Conservation (phyloP, 2,329 filamentous ascomycete species). For the Paecilomyces variotii region DNA sequence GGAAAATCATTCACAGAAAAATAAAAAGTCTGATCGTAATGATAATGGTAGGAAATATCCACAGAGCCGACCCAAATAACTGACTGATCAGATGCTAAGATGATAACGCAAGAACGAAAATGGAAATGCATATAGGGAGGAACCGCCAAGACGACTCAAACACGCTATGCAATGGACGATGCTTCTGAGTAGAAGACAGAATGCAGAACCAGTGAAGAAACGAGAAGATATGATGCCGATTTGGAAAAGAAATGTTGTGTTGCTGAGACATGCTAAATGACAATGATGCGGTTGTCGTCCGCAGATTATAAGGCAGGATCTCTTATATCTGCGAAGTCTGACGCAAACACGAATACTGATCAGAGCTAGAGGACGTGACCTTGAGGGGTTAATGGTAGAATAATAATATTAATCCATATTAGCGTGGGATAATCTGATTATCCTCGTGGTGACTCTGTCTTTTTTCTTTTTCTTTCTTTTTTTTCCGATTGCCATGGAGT, state of each 20-base stretch:
- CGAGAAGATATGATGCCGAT: not conserved
- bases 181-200: not conserved
- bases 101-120: conserved; percentile 2
- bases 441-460: not conserved
- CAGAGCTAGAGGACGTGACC: not conserved
- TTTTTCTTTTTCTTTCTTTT: not conserved
- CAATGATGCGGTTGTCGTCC: not conserved
- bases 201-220: not conserved
- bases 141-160: not conserved
- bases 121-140: conserved; percentile 9
- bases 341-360: not conserved
- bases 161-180: not conserved
- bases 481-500: not conserved
- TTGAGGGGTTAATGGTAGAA: not conserved
- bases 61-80: not conserved
- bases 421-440: not conserved
- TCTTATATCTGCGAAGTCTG: not conserved
- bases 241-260: not conserved
- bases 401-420: not conserved
- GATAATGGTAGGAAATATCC: not conserved
- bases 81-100: not conserved
- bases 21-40: too few species aligned
- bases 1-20: not conserved
- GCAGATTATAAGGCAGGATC: not conserved
- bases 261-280: not conserved